Base-by-base conservation (phyloP, 2,329 filamentous ascomycete species). In the Fusarium sp. region DNA sequence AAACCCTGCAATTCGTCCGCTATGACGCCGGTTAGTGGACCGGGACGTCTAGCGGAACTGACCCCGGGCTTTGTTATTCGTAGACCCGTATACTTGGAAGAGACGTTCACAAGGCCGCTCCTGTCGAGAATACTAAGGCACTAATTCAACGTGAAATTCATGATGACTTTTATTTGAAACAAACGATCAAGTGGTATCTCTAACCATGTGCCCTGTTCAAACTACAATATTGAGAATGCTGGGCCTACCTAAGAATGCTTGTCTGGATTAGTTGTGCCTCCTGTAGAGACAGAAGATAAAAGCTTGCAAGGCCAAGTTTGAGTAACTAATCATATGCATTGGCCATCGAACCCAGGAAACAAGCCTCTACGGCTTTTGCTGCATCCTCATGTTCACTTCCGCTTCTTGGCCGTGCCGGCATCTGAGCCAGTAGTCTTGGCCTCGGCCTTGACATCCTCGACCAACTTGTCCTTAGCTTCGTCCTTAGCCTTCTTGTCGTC, bases 401-500 rank as follows among this genome's bases (percentile, higher is more conserved):
- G 78, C 79, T 82, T 83, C 58, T 78, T 82, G 13, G 78, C 81
- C 62, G 81, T 81, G 40, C 83, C 83, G 50, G 81, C 83, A 65
- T 86, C 82, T 9, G 82, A 80, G 28, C 88, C 87, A 4, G 82
- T 86, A 4, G 84, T 77, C 79, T 85, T 86, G 27, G 77, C 79
- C 67, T 77, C 74, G 23, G 78, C 79, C 40, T 80, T 80, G 7
- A 76, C 76, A 25, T 77, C 80, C 66, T 78, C 79, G 40, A 78
- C 76, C 59, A 77, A 74, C 54, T 78, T 74, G 75, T 84, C 81
- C 55, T 82, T 78, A 25, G 79, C 80, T 63, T 81, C 79, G 16
- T 74, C 76, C 66, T 80, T 76, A 57, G 81, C 76, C 72, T 80
- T 78, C 46, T 89, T 88, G 18, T 94, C 93, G 28, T 93, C 92